Evolutionary conservation across 129 eudicot genomes (phyloP), one percentile per base, ranked within the genome.

Genomic region (Flaveria sonorensis): DNA sequence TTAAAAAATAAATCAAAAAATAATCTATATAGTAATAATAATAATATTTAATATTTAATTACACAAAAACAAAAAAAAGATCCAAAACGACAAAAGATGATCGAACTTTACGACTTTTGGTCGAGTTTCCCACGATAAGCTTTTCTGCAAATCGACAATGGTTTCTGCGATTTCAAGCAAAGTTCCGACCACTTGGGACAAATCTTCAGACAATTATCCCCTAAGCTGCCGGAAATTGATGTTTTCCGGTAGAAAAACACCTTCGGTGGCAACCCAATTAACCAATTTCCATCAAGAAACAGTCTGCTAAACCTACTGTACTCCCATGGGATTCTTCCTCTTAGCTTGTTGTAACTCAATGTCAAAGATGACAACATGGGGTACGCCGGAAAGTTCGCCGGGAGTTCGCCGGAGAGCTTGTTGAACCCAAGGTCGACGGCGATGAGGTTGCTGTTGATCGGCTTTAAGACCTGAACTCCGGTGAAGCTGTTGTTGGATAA

Each of bases 81-180:
- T 15, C 10, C 16, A 12, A 12, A 47, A 24, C 18, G n/a, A 20
- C 10, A 53, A 53, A 26, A 16, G 4, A 59, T 59, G 16, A 59
- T 1, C 2, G 6, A 26, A 62, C 68, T 62, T 62, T 62, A 62
- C 43, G 20, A 62, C 19, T 62, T 12, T 5, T 2, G 45, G 7
- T 63, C 14, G 20, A 28, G 20, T 30, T 63, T 63, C 45, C 68
- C 68, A 6, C 45, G 11, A 30, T 63, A 63, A 1, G 68, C 68
- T 30, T 63, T 63, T 30, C 15, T 18, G 68, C 68, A 63, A 28
- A 63, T 28, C 68, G 68, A 63, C 19, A 14, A 15, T 6, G 68
- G 68, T 30, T 63, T 63, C 68, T 63, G 68, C 68, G 45, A 30
- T 30, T 63, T 63, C 45, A 63, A 5, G 20, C 68, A 63, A 63